Evolutionary conservation across 192 early-diverging fungal genomes (phyloP), one percentile per base, ranked within the genome.

Genomic region (Paraglomus brasilianum): DNA sequence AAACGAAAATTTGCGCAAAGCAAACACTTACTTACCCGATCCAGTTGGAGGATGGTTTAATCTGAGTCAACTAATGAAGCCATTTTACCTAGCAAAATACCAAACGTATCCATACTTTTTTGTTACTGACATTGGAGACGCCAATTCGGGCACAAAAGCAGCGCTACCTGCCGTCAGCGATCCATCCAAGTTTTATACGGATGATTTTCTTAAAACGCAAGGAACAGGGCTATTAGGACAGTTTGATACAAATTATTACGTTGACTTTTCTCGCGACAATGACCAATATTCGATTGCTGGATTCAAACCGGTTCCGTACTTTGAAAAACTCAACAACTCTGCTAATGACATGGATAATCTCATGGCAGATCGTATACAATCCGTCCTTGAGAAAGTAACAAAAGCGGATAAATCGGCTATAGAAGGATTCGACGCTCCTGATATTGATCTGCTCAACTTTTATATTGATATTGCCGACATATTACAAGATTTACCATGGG

Each of bases 401-500:
- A 48, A 52, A 4, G 59, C 83, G 13, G 63, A 85, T 73, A 88
- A 87, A 72, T 21, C 56, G 5, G 77, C 76, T 8, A 45, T 87
- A 6, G 24, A 63, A 75, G 39, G 63, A 57, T 58, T 71, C 48
- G 42, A 76, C 56, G 69, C 68, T 70, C 43, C 40, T 1, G 14
- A 75, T 48, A 22, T 56, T 49, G 66, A 63, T 21, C 21, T 63
- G 49, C 40, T 78, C 15, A 49, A 70, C 10, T 80, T 72, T 69
- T 70, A 77, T 56, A 61, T 70, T 1, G 19, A 77, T 43, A 71
- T 78, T 46, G 83, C 79, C 13, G 67, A 43, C 0, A 52, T 86
- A 9, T 69, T 85, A 41, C 67, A 72, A 17, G 56, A 77, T 53
- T 62, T 90, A 67, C 89, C 88, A 15, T 81, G 78, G 41, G 87